Conservation (phyloP, 1,139 yeast genomes). For the Yamadazyma atlantica region DNA sequence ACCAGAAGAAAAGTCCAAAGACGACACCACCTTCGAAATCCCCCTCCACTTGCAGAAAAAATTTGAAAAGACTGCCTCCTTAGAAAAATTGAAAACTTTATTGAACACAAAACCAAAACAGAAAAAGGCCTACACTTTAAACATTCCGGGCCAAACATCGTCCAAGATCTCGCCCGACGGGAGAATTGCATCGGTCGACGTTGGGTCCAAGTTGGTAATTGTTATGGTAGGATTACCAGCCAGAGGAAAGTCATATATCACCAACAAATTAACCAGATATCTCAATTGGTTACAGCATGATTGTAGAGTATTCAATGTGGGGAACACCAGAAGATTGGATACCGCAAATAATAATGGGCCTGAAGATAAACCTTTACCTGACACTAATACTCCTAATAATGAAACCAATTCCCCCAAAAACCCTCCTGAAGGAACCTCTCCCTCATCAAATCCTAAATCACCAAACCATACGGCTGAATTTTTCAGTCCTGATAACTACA, state of each 20-base stretch:
- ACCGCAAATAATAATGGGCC: conserved; percentile 66
- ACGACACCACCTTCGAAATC: conserved; percentile 13
- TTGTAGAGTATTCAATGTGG: conserved; percentile 88
- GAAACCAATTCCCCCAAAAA: conserved; percentile 16
- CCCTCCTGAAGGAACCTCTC: not conserved
- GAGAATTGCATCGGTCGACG: conserved; percentile 66
- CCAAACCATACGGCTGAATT: conserved; percentile 71
- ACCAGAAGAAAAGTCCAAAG: conserved; percentile 3
- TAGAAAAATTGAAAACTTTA: conserved; percentile 39
- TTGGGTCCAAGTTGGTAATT: conserved; percentile 81
- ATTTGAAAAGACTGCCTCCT: conserved; percentile 42
- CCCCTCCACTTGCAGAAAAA: conserved; percentile 35
- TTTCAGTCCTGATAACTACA: conserved; percentile 76
- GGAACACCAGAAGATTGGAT: conserved; percentile 82
- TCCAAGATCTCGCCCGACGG: conserved; percentile 86
- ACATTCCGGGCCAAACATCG: conserved; percentile 90
- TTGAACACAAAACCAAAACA: conserved; percentile 41
- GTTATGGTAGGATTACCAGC: conserved; percentile 96
- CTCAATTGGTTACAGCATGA: conserved; percentile 92
- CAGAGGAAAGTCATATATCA: conserved; percentile 87
- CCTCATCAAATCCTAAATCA: conserved; percentile 10
- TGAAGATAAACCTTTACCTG: conserved; percentile 69
- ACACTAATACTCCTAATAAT: conserved; percentile 43
- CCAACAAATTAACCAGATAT: conserved; percentile 84
- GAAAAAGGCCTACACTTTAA: conserved; percentile 72